Evolutionary conservation across 768 basidiomycete species (phyloP).

Genomic region (Tylopilus rubrobrunneus): DNA sequence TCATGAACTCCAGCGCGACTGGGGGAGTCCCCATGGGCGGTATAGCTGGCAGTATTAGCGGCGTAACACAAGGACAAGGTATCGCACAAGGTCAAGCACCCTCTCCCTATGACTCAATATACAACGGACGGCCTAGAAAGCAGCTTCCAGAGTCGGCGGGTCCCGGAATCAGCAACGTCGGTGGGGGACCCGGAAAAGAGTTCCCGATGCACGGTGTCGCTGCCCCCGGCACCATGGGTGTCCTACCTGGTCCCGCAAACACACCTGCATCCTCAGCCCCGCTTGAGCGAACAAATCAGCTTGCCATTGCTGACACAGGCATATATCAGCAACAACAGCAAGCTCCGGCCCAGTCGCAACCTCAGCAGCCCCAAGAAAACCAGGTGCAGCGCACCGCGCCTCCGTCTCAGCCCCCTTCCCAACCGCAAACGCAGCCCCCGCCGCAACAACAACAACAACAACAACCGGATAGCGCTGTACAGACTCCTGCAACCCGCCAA

Average conservation of each 20-base stretch:
- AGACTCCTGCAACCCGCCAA: conserved; percentile 5
- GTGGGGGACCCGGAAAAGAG: conserved; percentile 46
- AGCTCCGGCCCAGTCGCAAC: conserved; percentile 22
- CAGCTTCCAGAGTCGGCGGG: conserved; percentile 61
- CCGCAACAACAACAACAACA: conserved; percentile 21
- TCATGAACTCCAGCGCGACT: conserved; percentile 15
- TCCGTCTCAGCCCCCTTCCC: conserved; percentile 34
- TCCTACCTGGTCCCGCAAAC: conserved; percentile 50
- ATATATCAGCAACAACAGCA: conserved; percentile 40
- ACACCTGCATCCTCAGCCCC: conserved; percentile 45
- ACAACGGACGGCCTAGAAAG: conserved; percentile 79
- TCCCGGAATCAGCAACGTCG: conserved; percentile 30
- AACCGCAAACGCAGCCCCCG: conserved; percentile 14
- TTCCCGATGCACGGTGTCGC: conserved; percentile 50
- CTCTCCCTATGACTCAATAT: conserved; percentile 68
- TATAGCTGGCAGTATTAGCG: conserved; percentile 10
- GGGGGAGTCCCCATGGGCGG: conserved; percentile 12
- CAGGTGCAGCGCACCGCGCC: conserved; percentile 23
- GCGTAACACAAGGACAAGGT: conserved; percentile 16
- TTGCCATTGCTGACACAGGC: conserved; percentile 30
- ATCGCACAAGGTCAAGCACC: conserved; percentile 21
- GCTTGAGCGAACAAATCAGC: conserved; percentile 50
- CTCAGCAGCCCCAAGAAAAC: conserved; percentile 28
- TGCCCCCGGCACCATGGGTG: conserved; percentile 31
- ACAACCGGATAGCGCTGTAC: conserved; percentile 18